Evolutionary conservation across 805 yeast species (phyloP).

Genomic region (Candida odintsovae): DNA sequence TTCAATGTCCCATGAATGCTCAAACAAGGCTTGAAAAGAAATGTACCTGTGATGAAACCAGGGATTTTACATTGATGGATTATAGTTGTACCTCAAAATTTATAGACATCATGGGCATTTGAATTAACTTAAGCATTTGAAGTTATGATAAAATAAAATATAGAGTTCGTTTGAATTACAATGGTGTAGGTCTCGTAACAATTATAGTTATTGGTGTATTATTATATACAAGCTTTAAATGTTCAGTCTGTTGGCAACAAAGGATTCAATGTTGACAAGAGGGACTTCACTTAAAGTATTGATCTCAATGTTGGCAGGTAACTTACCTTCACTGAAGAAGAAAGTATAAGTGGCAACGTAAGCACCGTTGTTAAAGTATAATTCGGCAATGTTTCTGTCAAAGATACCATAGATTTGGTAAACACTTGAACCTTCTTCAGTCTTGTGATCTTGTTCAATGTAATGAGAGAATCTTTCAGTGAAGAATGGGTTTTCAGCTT

Average conservation of each 20-base stretch:
- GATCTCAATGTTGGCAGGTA: slow-evolving; percentile 12
- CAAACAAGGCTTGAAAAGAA: slow-evolving; percentile 48
- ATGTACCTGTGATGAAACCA: slow-evolving; percentile 69
- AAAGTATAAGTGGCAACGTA: slow-evolving; percentile 25
- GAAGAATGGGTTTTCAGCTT: slow-evolving; percentile 22
- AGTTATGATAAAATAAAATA: too few species aligned
- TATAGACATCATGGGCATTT: slow-evolving; percentile 28
- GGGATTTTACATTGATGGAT: slow-evolving; percentile 67
- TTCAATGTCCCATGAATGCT: slow-evolving; percentile 70
- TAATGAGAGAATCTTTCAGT: slow-evolving; percentile 22
- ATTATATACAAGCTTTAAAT: neutral
- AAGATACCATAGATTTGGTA: slow-evolving; percentile 26
- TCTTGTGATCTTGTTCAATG: slow-evolving; percentile 17
- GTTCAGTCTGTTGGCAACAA: slow-evolving; percentile 2
- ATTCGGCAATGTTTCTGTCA: slow-evolving; percentile 27
- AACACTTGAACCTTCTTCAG: slow-evolving; percentile 10
- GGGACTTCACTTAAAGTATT: slow-evolving; percentile 8
- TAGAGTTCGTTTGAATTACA: neutral
- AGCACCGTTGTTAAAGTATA: slow-evolving; percentile 27
- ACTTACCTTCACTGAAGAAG: slow-evolving; percentile 20
- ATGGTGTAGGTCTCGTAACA: too few species aligned
- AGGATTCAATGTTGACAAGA: neutral
- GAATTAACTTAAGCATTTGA: neutral
- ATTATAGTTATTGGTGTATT: too few species aligned
- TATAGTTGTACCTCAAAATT: slow-evolving; percentile 65